phyloP scores from a whole-genome alignment of 371 early-diverging fungal genomes.

The Nematocida sp. region DNA sequence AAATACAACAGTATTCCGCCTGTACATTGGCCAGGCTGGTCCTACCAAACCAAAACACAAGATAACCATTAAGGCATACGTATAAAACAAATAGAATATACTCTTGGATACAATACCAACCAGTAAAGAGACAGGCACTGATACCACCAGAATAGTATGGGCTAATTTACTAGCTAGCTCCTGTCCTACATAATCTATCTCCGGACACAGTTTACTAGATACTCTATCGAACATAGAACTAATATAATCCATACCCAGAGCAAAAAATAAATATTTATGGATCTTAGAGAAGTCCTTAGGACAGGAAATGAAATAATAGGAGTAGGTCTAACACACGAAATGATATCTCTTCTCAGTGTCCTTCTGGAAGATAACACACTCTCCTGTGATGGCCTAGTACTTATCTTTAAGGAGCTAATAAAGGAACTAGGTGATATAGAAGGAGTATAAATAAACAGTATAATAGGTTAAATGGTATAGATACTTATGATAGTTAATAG shows the following conservation, averaged over 20 bases:
- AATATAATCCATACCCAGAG: background rate
- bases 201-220: constrained; percentile 52
- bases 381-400: constrained; percentile 31
- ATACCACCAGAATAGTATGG: constrained; percentile 53
- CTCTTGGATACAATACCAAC: constrained; percentile 51
- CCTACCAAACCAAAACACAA: too few species aligned
- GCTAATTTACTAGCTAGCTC: constrained; percentile 53
- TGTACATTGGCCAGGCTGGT: constrained; percentile 63
- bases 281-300: background rate
- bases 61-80: constrained; percentile 43
- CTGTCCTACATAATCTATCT: constrained; percentile 64
- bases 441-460: background rate
- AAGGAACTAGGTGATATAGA: constrained; percentile 23
- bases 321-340: constrained; percentile 4
- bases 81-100: constrained; percentile 54
- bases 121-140: constrained; percentile 52
- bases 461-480: background rate
- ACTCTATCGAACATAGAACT: background rate
- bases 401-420: constrained; percentile 22
- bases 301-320: constrained; percentile 12
- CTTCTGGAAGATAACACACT: background rate
- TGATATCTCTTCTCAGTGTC: background rate
- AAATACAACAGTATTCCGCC: constrained; percentile 62
- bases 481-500: background rate
- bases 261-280: background rate